These are phyloP conservation scores for Aurifilum marmelostoma DNA, from an alignment of 2,329 filamentous ascomycete genomes.

Conservation along the genomic window DNA sequence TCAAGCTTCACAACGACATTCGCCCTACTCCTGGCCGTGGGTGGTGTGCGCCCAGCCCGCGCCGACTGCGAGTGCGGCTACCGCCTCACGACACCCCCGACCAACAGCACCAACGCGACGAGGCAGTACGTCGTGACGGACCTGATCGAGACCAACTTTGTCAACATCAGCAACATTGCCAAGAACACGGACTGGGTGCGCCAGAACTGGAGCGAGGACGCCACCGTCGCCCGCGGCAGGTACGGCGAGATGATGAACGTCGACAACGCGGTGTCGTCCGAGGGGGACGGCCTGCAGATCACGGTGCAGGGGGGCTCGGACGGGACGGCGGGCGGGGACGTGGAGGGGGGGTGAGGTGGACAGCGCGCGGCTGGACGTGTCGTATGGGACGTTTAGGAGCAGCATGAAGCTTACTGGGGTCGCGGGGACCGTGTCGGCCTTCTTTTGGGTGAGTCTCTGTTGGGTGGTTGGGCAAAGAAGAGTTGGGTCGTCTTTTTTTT, in stretches of 20 bases:
- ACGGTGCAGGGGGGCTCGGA: slow-evolving; percentile 49
- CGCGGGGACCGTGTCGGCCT: slow-evolving; percentile 73
- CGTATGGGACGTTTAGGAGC: slow-evolving; percentile 72
- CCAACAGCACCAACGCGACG: slow-evolving; percentile 44
- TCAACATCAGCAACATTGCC: slow-evolving; percentile 53
- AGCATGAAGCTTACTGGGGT: slow-evolving; percentile 65
- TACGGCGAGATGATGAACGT: slow-evolving; percentile 67
- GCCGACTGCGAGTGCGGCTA: slow-evolving; percentile 76
- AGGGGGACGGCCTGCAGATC: slow-evolving; percentile 59
- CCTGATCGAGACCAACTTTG: slow-evolving; percentile 72
- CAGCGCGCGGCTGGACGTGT: slow-evolving; percentile 61
- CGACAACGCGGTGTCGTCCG: slow-evolving; percentile 59
- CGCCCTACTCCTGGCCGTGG: slow-evolving; percentile 26
- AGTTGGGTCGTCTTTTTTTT: not conserved
- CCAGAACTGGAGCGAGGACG: slow-evolving; percentile 68
- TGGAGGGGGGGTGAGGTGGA: slow-evolving; percentile 68
- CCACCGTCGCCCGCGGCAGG: slow-evolving; percentile 59
- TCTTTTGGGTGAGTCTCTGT: slow-evolving; percentile 68
- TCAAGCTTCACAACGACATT: slow-evolving; percentile 17
- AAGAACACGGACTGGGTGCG: slow-evolving; percentile 64
- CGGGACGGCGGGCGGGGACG: slow-evolving; percentile 51
- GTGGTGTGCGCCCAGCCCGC: slow-evolving; percentile 26
- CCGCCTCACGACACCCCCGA: slow-evolving; percentile 55
- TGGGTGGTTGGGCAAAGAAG: not conserved
- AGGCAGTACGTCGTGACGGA: slow-evolving; percentile 64